phyloP scores from a whole-genome alignment of 768 basidiomycete species.

The Pleurotus ostreatus region DNA sequence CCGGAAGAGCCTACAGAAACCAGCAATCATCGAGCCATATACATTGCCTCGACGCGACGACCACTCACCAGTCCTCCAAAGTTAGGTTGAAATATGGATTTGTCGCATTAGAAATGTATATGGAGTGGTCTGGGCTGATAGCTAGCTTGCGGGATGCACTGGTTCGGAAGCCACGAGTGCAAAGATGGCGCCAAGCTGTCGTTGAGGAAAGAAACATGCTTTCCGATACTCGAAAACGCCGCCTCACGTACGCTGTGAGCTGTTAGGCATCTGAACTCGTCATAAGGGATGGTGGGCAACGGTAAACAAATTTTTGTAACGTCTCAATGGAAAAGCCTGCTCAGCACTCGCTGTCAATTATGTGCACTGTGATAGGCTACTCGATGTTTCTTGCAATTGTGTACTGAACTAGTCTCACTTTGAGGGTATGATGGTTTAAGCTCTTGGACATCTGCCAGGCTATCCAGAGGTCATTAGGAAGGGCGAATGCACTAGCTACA shows the following conservation, averaged over 20 bases:
- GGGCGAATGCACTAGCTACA: neutral
- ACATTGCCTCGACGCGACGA: neutral
- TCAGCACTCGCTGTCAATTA: no score
- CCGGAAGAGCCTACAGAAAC: slow-evolving; percentile 50
- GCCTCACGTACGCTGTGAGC: neutral
- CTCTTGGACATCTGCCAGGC: neutral
- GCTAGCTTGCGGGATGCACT: neutral
- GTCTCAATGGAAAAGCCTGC: no score
- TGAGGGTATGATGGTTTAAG: no score
- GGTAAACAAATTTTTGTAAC: no score
- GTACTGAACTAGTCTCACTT: no score
- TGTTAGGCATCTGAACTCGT: neutral
- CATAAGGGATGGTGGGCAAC: neutral
- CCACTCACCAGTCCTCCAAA: slow-evolving; percentile 80
- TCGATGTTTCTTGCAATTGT: no score
- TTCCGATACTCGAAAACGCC: neutral
- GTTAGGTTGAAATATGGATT: slow-evolving; percentile 89
- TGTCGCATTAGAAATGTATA: slow-evolving; percentile 72
- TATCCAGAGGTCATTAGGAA: neutral
- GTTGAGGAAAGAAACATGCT: neutral
- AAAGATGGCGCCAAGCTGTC: neutral
- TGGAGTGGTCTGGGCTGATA: slow-evolving; percentile 38
- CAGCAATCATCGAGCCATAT: neutral
- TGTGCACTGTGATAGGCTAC: no score
- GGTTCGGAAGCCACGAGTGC: neutral